phyloP scores from a whole-genome alignment of 495 filamentous ascomycete species.

The Penicillium dipodomyicola region DNA sequence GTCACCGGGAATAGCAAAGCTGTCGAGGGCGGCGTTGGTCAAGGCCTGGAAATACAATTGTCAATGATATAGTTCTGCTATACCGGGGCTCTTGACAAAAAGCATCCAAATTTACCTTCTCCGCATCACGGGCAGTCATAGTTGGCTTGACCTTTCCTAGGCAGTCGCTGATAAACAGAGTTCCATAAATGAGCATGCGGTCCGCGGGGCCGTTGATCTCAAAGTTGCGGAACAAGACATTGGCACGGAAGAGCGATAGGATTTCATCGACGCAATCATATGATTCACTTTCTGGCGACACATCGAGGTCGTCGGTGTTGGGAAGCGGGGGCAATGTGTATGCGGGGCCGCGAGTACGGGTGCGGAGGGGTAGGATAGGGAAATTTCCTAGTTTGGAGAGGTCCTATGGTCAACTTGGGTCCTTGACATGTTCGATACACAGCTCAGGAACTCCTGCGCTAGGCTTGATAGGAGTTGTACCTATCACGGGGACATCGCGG shows the following conservation, averaged over 20 bases:
- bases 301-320: conserved; percentile 62
- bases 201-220: conserved; percentile 98
- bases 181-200: conserved; percentile 92
- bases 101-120: conserved; percentile 48
- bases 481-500: conserved; percentile 64
- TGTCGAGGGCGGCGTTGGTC: conserved; percentile 74
- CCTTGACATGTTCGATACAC: conserved; percentile 2
- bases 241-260: conserved; percentile 89
- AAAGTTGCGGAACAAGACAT: conserved; percentile 98
- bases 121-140: conserved; percentile 58
- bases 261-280: conserved; percentile 97
- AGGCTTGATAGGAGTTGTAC: conserved; percentile 39
- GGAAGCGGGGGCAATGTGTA: conserved; percentile 77
- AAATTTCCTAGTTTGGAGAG: conserved; percentile 66
- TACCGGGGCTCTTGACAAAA: background rate
- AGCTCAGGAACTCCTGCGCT: conserved; percentile 6
- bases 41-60: conserved; percentile 48
- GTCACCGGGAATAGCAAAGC: conserved; percentile 95
- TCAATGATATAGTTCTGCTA: conserved; percentile 4
- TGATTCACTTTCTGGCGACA: conserved; percentile 79
- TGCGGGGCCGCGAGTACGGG: conserved; percentile 86
- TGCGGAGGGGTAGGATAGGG: conserved; percentile 89
- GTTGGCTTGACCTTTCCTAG: conserved; percentile 76
- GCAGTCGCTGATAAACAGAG: conserved; percentile 87
- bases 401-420: conserved; percentile 13